Evolutionary conservation across 116 monocot genomes (phyloP).

Genomic region (Phalaenopsis hybrid): DNA sequence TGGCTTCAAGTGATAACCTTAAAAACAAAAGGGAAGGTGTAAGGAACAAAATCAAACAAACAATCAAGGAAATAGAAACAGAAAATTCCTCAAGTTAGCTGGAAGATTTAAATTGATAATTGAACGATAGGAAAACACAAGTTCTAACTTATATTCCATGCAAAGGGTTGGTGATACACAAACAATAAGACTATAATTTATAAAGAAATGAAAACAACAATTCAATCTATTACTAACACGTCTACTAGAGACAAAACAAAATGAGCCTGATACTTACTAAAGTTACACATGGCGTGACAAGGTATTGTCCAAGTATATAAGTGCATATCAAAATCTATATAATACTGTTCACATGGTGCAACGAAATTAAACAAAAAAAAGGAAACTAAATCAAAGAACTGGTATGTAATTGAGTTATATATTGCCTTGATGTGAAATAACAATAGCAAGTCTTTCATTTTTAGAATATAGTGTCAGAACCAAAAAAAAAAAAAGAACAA

Average conservation of each 20-base stretch:
- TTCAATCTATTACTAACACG: not conserved
- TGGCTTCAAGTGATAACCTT: slow-evolving; percentile 3
- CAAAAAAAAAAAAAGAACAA: not conserved
- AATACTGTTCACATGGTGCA: not conserved
- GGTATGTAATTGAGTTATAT: not conserved
- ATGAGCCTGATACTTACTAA: not conserved
- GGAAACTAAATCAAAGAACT: not conserved
- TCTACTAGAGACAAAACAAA: not conserved
- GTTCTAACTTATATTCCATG: not conserved
- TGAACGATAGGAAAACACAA: not conserved
- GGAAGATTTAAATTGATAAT: not conserved
- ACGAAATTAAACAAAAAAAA: not conserved
- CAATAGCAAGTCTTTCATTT: not conserved
- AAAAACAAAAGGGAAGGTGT: not conserved
- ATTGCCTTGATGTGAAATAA: not conserved
- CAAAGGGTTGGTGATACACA: not conserved
- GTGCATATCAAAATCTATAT: not conserved
- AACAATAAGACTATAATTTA: not conserved
- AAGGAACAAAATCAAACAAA: not conserved
- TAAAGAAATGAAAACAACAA: not conserved
- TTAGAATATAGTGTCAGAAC: not conserved
- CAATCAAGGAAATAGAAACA: not conserved
- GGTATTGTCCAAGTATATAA: not conserved
- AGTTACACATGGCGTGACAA: not conserved
- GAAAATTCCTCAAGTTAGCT: not conserved